Evolutionary conservation across 225 moss, liverwort and hornwort species (phyloP).

Genomic region (Rhytidiadelphus loreus): DNA sequence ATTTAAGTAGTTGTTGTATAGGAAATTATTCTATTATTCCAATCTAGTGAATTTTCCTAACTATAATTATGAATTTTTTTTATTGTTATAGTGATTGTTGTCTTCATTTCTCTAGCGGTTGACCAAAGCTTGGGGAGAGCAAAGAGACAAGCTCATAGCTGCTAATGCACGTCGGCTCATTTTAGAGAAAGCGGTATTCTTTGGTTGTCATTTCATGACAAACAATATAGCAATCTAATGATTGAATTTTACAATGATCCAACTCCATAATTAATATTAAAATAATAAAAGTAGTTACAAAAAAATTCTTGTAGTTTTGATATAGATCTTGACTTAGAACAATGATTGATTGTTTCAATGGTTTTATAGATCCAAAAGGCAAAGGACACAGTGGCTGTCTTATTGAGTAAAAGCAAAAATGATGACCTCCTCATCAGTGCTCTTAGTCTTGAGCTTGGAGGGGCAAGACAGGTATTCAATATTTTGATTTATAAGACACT

Average conservation of each 20-base stretch:
- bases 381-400: slow-evolving; percentile 34
- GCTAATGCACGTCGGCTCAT: background rate
- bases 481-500: background rate
- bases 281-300: background rate
- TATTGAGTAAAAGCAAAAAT: slow-evolving; percentile 64
- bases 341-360: background rate
- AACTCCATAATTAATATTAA: background rate
- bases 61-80: background rate
- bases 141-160: slow-evolving; percentile 13
- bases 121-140: slow-evolving; percentile 20
- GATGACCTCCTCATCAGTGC: slow-evolving; percentile 74
- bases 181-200: slow-evolving; percentile 1
- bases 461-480: slow-evolving; percentile 31
- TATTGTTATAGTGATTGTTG: background rate
- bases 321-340: background rate
- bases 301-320: background rate
- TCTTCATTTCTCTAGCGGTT: background rate
- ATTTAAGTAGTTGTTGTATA: background rate
- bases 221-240: background rate
- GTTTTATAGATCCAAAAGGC: slow-evolving; percentile 34
- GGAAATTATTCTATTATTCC: background rate
- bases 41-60: background rate
- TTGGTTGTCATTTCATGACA: background rate
- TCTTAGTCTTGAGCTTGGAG: slow-evolving; percentile 50
- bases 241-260: background rate